A percentile compares a stretch with the other conserved stretches of the same genome.
Evolutionary conservation across 345 rosid genomes (phyloP).

Genomic region (Sisymbrium altissimum): DNA sequence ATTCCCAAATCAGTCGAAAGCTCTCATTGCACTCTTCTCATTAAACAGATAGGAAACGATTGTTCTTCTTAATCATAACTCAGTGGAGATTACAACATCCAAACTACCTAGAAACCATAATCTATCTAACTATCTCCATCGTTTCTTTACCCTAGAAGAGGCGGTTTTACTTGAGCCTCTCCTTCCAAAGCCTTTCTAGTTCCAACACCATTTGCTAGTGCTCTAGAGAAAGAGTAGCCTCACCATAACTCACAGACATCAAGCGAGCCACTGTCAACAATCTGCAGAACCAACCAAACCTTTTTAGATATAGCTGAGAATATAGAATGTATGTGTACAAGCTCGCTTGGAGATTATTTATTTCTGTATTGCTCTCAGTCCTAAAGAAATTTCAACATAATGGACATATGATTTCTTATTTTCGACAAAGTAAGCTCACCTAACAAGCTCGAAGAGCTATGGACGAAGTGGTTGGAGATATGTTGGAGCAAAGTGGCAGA

Average conservation of each 20-base stretch:
- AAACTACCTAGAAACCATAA: constrained; percentile 2
- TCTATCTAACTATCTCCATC: not conserved
- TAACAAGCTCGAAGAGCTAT: too few species aligned
- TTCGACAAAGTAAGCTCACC: too few species aligned
- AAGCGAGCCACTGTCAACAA: constrained; percentile 86
- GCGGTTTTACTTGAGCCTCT: constrained; percentile 48
- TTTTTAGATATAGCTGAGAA: too few species aligned
- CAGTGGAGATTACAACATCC: not conserved
- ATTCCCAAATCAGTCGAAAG: too few species aligned
- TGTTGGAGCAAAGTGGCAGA: too few species aligned
- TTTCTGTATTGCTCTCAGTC: too few species aligned
- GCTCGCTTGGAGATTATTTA: too few species aligned
- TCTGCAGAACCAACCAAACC: constrained; percentile 34
- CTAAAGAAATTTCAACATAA: too few species aligned
- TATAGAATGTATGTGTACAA: too few species aligned
- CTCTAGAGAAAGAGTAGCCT: constrained; percentile 53
- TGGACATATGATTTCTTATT: too few species aligned
- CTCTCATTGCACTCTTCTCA: too few species aligned
- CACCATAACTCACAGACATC: constrained; percentile 71
- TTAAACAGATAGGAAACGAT: not conserved
- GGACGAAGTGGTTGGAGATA: too few species aligned
- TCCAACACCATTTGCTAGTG: constrained; percentile 92
- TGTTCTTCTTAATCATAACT: not conserved
- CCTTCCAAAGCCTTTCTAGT: constrained; percentile 73
- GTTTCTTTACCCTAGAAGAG: not conserved